Conservation (phyloP, 1,284 basidiomycete species). For the Xanthoconium separans region DNA sequence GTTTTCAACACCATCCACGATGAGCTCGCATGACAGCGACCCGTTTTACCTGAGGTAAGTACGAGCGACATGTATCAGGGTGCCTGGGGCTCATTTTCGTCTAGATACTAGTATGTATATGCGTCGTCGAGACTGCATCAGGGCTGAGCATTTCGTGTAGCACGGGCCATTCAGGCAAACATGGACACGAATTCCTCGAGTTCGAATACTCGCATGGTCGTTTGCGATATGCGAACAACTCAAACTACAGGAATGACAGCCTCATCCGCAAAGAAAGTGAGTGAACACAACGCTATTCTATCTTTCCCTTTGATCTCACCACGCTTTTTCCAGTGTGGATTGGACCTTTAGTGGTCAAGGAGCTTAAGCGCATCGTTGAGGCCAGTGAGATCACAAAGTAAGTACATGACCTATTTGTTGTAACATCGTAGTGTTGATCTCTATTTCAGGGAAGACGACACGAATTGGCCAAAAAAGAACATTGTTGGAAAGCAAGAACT, state of each 20-base stretch:
- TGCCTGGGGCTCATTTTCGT: background rate
- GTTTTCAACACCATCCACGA: conserved; percentile 31
- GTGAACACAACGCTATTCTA: conserved; percentile 32
- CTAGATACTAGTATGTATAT: conserved; percentile 79
- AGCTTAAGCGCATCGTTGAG: conserved; percentile 94
- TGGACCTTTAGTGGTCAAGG: conserved; percentile 86
- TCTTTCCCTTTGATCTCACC: conserved; percentile 1
- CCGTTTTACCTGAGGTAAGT: conserved; percentile 83
- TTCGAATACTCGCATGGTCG: conserved; percentile 98
- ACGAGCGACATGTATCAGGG: background rate
- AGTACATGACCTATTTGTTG: conserved; percentile 17
- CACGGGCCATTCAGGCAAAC: conserved; percentile 93
- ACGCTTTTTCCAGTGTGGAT: conserved; percentile 77
- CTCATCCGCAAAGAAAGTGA: conserved; percentile 97
- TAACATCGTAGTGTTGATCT: background rate
- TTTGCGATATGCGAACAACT: conserved; percentile 98
- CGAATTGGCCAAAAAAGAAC: conserved; percentile 98
- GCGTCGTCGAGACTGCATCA: background rate
- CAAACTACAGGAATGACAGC: conserved; percentile 97
- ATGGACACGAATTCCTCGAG: conserved; percentile 97
- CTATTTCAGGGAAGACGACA: conserved; percentile 86
- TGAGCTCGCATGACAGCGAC: conserved; percentile 59
- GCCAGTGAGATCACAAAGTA: conserved; percentile 95
- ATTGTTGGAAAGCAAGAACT: conserved; percentile 97
- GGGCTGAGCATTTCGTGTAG: conserved; percentile 40